These are phyloP conservation scores for Casuarina cunninghamiana DNA, from an alignment of 306 rosid species.

Conservation along the genomic window DNA sequence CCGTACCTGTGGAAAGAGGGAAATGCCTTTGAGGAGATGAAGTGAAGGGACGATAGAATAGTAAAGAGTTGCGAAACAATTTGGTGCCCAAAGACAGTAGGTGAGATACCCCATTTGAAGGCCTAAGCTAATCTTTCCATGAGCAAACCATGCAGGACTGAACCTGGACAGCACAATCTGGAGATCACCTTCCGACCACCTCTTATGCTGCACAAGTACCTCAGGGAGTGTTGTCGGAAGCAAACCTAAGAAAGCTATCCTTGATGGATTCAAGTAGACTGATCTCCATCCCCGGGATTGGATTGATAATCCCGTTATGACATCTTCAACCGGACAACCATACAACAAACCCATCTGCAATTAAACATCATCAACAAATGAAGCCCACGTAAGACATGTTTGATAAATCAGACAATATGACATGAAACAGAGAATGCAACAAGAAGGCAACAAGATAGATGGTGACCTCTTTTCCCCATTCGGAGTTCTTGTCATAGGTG, in stretches of 20 bases:
- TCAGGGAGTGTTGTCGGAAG: constrained; percentile 58
- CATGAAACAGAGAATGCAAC: background rate
- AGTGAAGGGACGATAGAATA: constrained; percentile 72
- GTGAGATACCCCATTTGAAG: constrained; percentile 56
- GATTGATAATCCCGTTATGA: constrained; percentile 69
- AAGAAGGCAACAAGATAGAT: background rate
- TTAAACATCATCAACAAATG: background rate
- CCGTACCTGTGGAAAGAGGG: constrained; percentile 73
- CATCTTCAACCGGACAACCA: constrained; percentile 83
- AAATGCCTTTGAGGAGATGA: constrained; percentile 55
- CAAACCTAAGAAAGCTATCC: constrained; percentile 68
- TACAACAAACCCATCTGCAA: constrained; percentile 69
- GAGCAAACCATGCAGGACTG: constrained; percentile 58
- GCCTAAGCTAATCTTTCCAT: constrained; percentile 56
- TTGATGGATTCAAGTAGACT: constrained; percentile 56
- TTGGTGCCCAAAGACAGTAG: constrained; percentile 64
- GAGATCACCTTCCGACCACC: constrained; percentile 85
- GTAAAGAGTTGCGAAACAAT: constrained; percentile 46
- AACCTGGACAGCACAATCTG: constrained; percentile 57
- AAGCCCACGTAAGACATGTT: background rate
- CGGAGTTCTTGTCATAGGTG: constrained; percentile 64
- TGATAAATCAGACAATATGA: background rate
- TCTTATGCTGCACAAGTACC: constrained; percentile 67
- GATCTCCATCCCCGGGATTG: constrained; percentile 78
- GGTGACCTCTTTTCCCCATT: constrained; percentile 77